Evolutionary conservation across 495 filamentous ascomycete species (phyloP).

Genomic region (Hypoxylon fuscum): DNA sequence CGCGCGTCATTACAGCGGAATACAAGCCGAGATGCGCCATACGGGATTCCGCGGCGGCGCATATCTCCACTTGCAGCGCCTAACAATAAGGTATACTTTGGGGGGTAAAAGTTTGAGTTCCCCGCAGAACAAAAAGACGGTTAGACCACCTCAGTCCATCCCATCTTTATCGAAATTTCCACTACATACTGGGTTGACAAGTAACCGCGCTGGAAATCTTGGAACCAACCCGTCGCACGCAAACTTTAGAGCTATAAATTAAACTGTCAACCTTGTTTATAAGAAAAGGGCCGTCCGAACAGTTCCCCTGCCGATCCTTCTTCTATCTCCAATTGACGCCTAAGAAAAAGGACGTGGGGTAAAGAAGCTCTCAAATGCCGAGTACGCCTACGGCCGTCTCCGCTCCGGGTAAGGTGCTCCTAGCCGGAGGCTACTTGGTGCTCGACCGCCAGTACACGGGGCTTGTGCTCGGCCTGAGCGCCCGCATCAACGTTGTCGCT

Average conservation of each 20-base stretch:
- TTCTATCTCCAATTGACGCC: constrained; percentile 19
- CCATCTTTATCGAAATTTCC: not conserved
- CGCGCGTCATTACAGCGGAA: not conserved
- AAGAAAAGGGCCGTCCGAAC: not conserved
- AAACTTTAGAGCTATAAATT: too few species aligned
- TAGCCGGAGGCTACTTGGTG: constrained; percentile 94
- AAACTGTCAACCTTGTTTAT: not conserved
- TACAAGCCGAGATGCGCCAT: not conserved
- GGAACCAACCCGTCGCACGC: not conserved
- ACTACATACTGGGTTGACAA: not conserved
- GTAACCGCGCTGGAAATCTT: not conserved
- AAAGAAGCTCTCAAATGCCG: constrained; percentile 34
- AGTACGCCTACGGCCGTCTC: constrained; percentile 68
- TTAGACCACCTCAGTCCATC: constrained; percentile 1
- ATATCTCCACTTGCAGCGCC: too few species aligned
- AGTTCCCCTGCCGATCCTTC: constrained; percentile 39
- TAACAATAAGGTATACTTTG: too few species aligned
- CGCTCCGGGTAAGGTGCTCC: constrained; percentile 93
- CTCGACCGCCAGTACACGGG: constrained; percentile 88
- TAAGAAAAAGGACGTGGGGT: constrained; percentile 23
- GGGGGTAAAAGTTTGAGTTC: not conserved
- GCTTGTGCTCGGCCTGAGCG: constrained; percentile 92
- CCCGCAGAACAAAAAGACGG: constrained; percentile 1
- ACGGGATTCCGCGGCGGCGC: not conserved
- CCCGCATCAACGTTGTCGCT: constrained; percentile 87